Percentiles rank a stretch among this genome's conserved stretches.
phyloP scores from a whole-genome alignment of 2,329 filamentous ascomycete species.

The Claviceps arundinis region DNA sequence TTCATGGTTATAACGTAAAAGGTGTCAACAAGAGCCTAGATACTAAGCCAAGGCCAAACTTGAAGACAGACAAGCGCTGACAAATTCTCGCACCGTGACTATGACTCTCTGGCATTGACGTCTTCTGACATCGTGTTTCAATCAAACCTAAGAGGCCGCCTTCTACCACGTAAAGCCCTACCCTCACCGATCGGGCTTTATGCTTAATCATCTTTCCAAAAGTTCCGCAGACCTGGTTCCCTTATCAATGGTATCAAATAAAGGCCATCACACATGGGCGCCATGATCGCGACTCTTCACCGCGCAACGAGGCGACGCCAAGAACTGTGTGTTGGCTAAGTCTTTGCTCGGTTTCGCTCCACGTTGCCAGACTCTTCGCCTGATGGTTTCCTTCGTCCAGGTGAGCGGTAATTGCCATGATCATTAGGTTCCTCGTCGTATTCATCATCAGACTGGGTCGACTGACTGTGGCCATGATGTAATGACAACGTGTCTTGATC shows the following conservation, averaged over 20 bases:
- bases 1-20: background rate
- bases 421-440: slow-evolving; percentile 23
- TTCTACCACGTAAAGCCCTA: background rate
- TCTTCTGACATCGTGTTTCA: background rate
- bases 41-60: background rate
- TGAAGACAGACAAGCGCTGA: background rate
- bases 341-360: slow-evolving; percentile 5
- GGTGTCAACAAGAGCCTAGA: background rate
- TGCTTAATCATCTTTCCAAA: too few relatives aligned
- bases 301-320: slow-evolving; percentile 1
- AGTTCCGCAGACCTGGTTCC: background rate
- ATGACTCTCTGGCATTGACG: background rate
- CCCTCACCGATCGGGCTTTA: slow-evolving; percentile 2
- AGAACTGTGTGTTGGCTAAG: slow-evolving; percentile 3
- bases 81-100: background rate
- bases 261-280: background rate
- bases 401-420: slow-evolving; percentile 12
- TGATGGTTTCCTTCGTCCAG: slow-evolving; percentile 6
- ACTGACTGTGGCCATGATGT: slow-evolving; percentile 19
- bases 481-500: slow-evolving; percentile 10
- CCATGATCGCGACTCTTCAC: background rate
- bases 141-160: background rate
- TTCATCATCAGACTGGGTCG: slow-evolving; percentile 26
- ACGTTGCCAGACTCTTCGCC: slow-evolving; percentile 8
- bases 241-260: background rate